phyloP scores from a whole-genome alignment of 2,329 filamentous ascomycete genomes.

The Penicillium aurantiogriseum region DNA sequence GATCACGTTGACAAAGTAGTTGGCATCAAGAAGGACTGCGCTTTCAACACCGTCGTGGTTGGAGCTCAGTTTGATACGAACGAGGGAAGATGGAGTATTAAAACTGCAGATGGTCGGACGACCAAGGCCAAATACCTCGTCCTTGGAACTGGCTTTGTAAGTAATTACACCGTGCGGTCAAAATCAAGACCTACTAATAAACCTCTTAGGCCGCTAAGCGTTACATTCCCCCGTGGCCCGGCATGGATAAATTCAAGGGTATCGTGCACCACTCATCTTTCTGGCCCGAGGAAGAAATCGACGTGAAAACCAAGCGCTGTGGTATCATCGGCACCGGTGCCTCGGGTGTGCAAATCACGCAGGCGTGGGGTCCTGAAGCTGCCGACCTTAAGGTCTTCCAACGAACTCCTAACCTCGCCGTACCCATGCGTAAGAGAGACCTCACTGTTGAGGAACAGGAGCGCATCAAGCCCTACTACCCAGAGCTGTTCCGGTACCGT shows the following conservation, averaged over 20 bases:
- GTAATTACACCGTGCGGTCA: not conserved
- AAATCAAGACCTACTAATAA: not conserved
- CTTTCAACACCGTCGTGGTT: constrained; percentile 47
- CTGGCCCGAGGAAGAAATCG: constrained; percentile 52
- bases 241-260: constrained; percentile 49
- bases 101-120: constrained; percentile 41
- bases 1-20: constrained; percentile 47
- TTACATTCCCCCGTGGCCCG: constrained; percentile 43
- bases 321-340: constrained; percentile 58
- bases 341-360: constrained; percentile 56
- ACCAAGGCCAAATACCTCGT: constrained; percentile 49
- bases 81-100: constrained; percentile 45
- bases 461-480: constrained; percentile 45
- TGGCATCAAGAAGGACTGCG: constrained; percentile 45
- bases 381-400: constrained; percentile 61
- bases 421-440: constrained; percentile 58
- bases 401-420: constrained; percentile 63
- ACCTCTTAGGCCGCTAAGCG: constrained; percentile 36
- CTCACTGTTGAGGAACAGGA: constrained; percentile 55
- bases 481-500: constrained; percentile 54
- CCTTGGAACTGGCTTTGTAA: constrained; percentile 46
- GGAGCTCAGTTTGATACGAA: constrained; percentile 43
- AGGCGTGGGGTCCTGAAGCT: constrained; percentile 57
- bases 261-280: constrained; percentile 55
- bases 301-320: constrained; percentile 50